Evolutionary conservation across 305 asterid genomes (phyloP).

Genomic region (Fraxinus ornus): DNA sequence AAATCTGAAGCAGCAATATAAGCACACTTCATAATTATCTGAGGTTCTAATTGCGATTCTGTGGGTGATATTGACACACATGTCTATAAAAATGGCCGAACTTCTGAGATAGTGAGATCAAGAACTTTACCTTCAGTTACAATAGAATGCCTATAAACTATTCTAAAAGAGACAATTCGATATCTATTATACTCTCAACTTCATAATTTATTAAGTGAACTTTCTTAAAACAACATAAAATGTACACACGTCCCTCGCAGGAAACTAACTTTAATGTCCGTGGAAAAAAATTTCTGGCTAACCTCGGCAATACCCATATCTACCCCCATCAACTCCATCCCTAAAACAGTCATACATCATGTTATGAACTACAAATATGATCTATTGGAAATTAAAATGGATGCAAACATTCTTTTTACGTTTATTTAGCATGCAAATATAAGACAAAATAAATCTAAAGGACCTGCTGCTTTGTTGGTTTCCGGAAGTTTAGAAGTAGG

Average conservation of each 20-base stretch:
- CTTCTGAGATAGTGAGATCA: neutral
- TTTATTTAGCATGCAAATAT: constrained; percentile 11
- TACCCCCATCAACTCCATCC: neutral
- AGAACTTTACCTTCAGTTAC: neutral
- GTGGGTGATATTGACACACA: neutral
- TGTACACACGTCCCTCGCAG: constrained; percentile 5
- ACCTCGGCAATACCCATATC: constrained; percentile 4
- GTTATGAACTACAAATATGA: constrained; percentile 10
- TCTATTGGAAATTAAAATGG: neutral
- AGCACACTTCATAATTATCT: neutral
- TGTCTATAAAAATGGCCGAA: neutral
- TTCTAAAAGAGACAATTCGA: neutral
- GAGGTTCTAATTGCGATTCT: neutral
- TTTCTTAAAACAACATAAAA: neutral
- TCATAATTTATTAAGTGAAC: neutral
- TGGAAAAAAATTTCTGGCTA: neutral
- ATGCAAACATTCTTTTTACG: neutral
- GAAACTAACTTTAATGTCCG: neutral
- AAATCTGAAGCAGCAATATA: constrained; percentile 8
- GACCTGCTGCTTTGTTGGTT: constrained; percentile 99
- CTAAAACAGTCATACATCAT: constrained; percentile 17
- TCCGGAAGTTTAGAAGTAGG: constrained; percentile 74
- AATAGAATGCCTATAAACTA: neutral
- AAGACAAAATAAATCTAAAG: constrained; percentile 13
- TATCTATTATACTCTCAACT: constrained; percentile 6